Conservation (phyloP, 768 basidiomycete species). For the Suillus plorans region DNA sequence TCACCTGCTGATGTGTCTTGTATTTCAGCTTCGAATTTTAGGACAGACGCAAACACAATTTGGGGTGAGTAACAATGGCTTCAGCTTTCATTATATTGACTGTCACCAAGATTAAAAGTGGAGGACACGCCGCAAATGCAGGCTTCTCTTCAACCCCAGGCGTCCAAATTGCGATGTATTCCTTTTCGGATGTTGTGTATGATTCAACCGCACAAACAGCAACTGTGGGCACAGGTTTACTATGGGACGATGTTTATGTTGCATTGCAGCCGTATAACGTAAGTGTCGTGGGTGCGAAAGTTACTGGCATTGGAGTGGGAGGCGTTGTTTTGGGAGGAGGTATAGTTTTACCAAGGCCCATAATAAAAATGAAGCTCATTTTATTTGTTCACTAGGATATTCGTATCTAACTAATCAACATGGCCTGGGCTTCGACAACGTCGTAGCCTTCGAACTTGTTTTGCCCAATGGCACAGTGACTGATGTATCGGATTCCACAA, state of each 20-base stretch:
- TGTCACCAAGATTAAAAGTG: slow-evolving; percentile 51
- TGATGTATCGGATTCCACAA: slow-evolving; percentile 32
- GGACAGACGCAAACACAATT: slow-evolving; percentile 44
- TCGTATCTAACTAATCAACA: slow-evolving; percentile 64
- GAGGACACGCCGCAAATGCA: slow-evolving; percentile 55
- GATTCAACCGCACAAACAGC: slow-evolving; percentile 37
- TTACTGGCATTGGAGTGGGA: slow-evolving; percentile 58
- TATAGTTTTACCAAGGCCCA: slow-evolving; percentile 10
- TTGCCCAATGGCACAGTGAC: slow-evolving; percentile 51
- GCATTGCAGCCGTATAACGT: slow-evolving; percentile 45
- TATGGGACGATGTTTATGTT: slow-evolving; percentile 68
- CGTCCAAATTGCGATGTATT: slow-evolving; percentile 55
- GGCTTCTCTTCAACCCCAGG: slow-evolving; percentile 59
- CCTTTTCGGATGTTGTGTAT: slow-evolving; percentile 43
- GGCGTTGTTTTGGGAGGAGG: slow-evolving; percentile 63
- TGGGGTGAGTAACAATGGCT: slow-evolving; percentile 34
- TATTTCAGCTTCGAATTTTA: slow-evolving; percentile 43
- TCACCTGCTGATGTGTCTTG: background rate
- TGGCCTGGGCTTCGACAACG: slow-evolving; percentile 56
- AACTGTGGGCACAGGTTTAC: slow-evolving; percentile 38
- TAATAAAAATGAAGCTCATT: slow-evolving; percentile 21
- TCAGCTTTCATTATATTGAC: background rate
- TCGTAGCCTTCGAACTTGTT: slow-evolving; percentile 58
- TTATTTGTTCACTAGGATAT: slow-evolving; percentile 50
- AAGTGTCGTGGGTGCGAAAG: slow-evolving; percentile 60